These are phyloP conservation scores for Wickerhamomyces mucosus DNA, from an alignment of 805 yeast species.

Conservation along the genomic window DNA sequence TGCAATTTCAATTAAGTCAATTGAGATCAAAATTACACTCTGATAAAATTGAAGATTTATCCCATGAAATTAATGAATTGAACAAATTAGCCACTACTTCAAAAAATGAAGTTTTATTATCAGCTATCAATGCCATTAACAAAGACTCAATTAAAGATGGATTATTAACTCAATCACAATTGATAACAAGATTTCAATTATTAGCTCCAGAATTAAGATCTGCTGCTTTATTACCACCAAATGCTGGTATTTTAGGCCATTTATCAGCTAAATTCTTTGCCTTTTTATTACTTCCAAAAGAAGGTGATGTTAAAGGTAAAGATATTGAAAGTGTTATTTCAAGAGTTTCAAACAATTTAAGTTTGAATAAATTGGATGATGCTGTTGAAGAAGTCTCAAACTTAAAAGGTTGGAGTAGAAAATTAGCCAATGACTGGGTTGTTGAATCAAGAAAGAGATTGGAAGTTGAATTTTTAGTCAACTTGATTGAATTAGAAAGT, in stretches of 20 bases:
- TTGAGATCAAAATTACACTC: conserved; percentile 31
- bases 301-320: conserved; percentile 70
- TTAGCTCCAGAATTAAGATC: conserved; percentile 81
- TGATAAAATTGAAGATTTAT: conserved; percentile 27
- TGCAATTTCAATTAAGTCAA: conserved; percentile 35
- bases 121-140: conserved; percentile 40
- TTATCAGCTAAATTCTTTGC: conserved; percentile 72
- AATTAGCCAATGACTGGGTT: conserved; percentile 87
- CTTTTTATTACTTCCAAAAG: conserved; percentile 62
- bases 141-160: conserved; percentile 36
- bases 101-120: conserved; percentile 36
- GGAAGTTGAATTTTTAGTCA: conserved; percentile 76
- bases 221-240: conserved; percentile 84
- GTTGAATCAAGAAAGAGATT: conserved; percentile 80
- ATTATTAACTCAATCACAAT: conserved; percentile 35
- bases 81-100: conserved; percentile 29
- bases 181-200: conserved; percentile 35
- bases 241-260: conserved; percentile 93
- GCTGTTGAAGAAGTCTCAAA: conserved; percentile 91
- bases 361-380: conserved; percentile 66
- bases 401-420: conserved; percentile 89
- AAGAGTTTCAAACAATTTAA: conserved; percentile 67
- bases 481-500: conserved; percentile 57
- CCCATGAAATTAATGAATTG: conserved; percentile 13
- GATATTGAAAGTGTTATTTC: conserved; percentile 88